phyloP scores from a whole-genome alignment of 768 basidiomycete species.

The Suillus subalutaceus region DNA sequence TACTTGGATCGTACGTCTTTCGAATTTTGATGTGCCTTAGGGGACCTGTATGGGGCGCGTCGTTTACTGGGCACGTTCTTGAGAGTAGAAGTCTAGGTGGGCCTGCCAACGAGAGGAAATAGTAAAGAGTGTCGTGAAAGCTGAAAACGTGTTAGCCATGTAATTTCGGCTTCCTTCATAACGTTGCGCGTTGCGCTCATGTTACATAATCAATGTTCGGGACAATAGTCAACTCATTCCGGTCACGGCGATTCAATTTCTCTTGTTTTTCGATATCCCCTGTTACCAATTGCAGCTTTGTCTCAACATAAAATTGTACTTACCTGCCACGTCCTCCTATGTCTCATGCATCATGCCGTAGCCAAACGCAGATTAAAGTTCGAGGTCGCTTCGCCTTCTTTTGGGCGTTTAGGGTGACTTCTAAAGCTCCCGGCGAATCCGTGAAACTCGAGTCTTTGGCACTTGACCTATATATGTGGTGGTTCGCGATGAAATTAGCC shows the following conservation, averaged over 20 bases:
- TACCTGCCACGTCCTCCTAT: background rate
- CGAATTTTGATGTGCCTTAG: background rate
- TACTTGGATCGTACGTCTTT: background rate
- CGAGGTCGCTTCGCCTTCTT: background rate
- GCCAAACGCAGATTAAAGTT: background rate
- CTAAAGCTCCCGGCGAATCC: background rate
- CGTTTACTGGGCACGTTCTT: background rate
- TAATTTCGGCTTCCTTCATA: background rate
- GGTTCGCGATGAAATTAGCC: background rate
- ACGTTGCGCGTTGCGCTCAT: background rate
- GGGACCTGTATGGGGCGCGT: background rate
- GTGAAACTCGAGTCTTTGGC: background rate
- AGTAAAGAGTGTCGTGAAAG: background rate
- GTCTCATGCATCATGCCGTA: background rate
- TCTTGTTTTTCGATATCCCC: background rate
- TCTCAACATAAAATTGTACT: background rate
- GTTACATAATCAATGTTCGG: constrained; percentile 5
- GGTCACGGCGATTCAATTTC: background rate
- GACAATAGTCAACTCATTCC: background rate
- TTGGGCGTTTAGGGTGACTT: background rate
- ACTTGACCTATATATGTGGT: background rate
- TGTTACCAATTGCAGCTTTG: background rate
- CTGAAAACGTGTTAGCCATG: background rate
- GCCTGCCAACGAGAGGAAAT: constrained; percentile 1
- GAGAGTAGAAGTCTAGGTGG: background rate